Evolutionary conservation across 1,284 basidiomycete species (phyloP).

Genomic region (Grifola frondosa): DNA sequence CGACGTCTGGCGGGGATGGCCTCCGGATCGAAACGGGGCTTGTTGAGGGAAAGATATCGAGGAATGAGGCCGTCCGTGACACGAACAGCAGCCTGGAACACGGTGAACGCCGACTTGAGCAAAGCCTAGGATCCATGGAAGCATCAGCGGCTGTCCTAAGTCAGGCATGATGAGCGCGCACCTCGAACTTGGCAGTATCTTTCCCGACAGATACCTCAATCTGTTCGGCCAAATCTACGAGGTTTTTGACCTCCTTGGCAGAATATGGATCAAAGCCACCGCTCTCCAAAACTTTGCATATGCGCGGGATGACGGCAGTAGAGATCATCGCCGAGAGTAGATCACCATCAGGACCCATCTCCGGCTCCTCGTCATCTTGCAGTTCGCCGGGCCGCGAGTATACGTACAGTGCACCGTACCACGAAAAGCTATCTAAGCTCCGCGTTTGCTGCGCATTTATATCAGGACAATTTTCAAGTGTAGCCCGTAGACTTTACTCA

Average conservation of each 20-base stretch:
- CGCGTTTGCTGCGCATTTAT: constrained; percentile 44
- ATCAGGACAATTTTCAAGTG: constrained; percentile 7
- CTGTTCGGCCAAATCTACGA: constrained; percentile 80
- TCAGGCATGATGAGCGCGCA: constrained; percentile 34
- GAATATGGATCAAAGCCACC: constrained; percentile 87
- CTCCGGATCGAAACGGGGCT: constrained; percentile 73
- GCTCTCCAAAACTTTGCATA: constrained; percentile 68
- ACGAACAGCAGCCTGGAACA: constrained; percentile 59
- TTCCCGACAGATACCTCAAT: constrained; percentile 75
- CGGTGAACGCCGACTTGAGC: constrained; percentile 58
- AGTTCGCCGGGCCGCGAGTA: constrained; percentile 63
- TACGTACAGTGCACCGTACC: constrained; percentile 78
- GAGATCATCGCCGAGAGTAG: constrained; percentile 87
- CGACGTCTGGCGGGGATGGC: constrained; percentile 71
- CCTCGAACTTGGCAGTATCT: constrained; percentile 71
- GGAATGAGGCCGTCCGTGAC: constrained; percentile 46
- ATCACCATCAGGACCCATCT: constrained; percentile 82
- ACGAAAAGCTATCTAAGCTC: constrained; percentile 77
- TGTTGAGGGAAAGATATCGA: constrained; percentile 39
- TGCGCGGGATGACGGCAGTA: constrained; percentile 76
- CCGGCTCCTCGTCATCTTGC: constrained; percentile 45
- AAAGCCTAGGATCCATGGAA: constrained; percentile 48
- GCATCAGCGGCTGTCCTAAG: neutral
- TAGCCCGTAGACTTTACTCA: constrained; percentile 37
- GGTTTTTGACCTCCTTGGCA: constrained; percentile 56